phyloP scores from a whole-genome alignment of 2,329 filamentous ascomycete species.

The Tolypocladium amazonense region DNA sequence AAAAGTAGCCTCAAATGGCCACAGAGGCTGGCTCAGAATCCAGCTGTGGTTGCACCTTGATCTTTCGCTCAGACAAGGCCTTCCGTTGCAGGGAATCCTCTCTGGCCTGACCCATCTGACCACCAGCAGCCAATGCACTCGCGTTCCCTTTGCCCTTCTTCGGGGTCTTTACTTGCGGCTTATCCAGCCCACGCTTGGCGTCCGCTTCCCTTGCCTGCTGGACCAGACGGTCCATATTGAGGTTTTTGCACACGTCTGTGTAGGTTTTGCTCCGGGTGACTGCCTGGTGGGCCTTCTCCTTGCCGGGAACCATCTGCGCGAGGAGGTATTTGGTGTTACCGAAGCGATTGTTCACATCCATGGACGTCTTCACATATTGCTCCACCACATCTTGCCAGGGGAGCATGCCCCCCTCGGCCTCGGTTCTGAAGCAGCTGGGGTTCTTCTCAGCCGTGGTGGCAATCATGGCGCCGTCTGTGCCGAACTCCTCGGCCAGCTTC shows the following conservation, averaged over 20 bases:
- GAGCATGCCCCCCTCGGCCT: slow-evolving; percentile 57
- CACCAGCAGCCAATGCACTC: slow-evolving; percentile 37
- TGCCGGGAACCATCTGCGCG: slow-evolving; percentile 76
- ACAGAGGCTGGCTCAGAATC: slow-evolving; percentile 12
- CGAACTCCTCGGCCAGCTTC: slow-evolving; percentile 62
- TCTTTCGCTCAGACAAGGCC: slow-evolving; percentile 23
- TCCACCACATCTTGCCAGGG: slow-evolving; percentile 70
- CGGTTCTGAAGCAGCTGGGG: slow-evolving; percentile 69
- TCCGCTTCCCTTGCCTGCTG: slow-evolving; percentile 58
- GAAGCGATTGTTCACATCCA: slow-evolving; percentile 76
- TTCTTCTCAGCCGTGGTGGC: slow-evolving; percentile 88
- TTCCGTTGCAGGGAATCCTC: slow-evolving; percentile 21
- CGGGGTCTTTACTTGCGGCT: slow-evolving; percentile 25
- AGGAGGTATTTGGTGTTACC: slow-evolving; percentile 92
- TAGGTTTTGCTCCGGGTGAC: slow-evolving; percentile 64
- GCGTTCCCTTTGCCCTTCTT: slow-evolving; percentile 21
- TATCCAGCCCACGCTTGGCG: slow-evolving; percentile 46
- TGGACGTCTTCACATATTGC: slow-evolving; percentile 59
- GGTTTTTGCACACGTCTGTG: slow-evolving; percentile 50
- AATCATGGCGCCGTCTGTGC: slow-evolving; percentile 95
- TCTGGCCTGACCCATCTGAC: slow-evolving; percentile 30
- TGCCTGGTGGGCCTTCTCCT: slow-evolving; percentile 49
- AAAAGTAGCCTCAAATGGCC: slow-evolving; percentile 3
- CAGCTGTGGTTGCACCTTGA: slow-evolving; percentile 8
- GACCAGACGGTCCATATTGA: slow-evolving; percentile 55